Evolutionary conservation across 495 filamentous ascomycete genomes (phyloP), one percentile per base, ranked within the genome.

Genomic region (Immersiella caudata): DNA sequence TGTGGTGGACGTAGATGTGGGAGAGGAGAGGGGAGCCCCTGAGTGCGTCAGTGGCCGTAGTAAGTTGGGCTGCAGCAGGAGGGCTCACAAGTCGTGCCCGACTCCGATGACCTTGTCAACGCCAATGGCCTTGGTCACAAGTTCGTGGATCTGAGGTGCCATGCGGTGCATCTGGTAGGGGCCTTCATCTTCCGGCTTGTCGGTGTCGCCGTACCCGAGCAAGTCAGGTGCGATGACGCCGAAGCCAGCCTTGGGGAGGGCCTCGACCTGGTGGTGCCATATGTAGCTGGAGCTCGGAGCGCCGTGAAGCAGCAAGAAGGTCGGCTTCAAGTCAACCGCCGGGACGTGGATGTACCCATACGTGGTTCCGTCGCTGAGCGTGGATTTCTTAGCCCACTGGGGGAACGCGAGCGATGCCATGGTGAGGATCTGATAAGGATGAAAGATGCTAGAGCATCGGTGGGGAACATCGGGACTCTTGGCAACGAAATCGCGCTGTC

Each of bases 131-230:
- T 70, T 60, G 36, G 79, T 72, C 21, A 83, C 55, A 12, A 83
- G 68, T 26, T 73, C 71, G 52, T 78, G 67, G n/a, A 83, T 70
- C n/a, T 83, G 73, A 2, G 51, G 71, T 7, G 74, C 62, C 76
- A 82, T 81, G 2, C 25, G 60, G 65, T 75, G 73, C 26, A 76
- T 65, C 14, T 65, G 51, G 66, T 84, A 85, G 1, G 66, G 62
- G 9, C 68, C 66, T 14, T 73, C 26, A 14, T 75, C 72, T 0
- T 56, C 58, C 0, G 81, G 82, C 66, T 79, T 79, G 60, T 78
- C 74, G 0, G 82, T 80, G 26, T 75, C 79, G 0, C 83, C 83
- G 60, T 82, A 85, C n/a, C 83, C 82, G 0, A 85, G 77, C 1
- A 84, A 71, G 68, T 84, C 83, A 0, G 82, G 83, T 9, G 74